Evolutionary conservation across 2,329 filamentous ascomycete genomes (phyloP), one percentile per base, ranked within the genome.

Genomic region (Trichoderma sp.): DNA sequence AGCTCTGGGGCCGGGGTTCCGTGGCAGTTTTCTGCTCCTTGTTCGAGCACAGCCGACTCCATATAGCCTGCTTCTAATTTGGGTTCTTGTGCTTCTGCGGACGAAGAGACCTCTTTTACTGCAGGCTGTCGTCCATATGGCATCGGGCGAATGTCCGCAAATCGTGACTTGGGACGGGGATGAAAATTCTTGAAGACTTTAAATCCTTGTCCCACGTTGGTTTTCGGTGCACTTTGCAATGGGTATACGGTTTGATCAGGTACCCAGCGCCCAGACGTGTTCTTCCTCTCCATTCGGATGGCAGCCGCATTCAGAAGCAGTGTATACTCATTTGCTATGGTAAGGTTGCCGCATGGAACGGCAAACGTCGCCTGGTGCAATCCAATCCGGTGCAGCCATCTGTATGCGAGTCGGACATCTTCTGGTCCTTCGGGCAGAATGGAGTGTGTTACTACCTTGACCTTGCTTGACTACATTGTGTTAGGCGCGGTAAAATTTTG

Each of bases 341-440:
- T 11, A 2, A 64, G 58, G 10, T 46, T 34, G 2, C 66, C 34
- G 1, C 60, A 59, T n/a, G 70, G 68, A 30, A 76, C 32, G 76
- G 76, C 55, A 77, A 6, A 78, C 1, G 78, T 79, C 5, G 73
- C 59, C 5, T 37, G 70, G 11, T 73, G 72, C 1, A 77, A 68
- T 2, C 75, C 74, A 10, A 76, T 52, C 32, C 78, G 75, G 6
- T 75, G 73, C 7, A 79, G 68, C 69, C 71, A 77, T 51, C 56
- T 72, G 21, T 73, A 79, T 16, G 66, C 71, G 18, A 77, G 39
- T 21, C 46, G 69, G 8, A 66, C 59, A 1, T 69, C 14, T 0
- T 32, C 61, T 4, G 21, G 7, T 11, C 52, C 70, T 61, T 74
- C 72, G 0, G 72, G 66, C 34, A 75, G 72, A 46, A 78, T 59